A percentile compares a stretch with the other conserved stretches of the same genome.
These are phyloP conservation scores for Pichia sp. DNA, from an alignment of 1,139 yeast species.

Conservation along the genomic window DNA sequence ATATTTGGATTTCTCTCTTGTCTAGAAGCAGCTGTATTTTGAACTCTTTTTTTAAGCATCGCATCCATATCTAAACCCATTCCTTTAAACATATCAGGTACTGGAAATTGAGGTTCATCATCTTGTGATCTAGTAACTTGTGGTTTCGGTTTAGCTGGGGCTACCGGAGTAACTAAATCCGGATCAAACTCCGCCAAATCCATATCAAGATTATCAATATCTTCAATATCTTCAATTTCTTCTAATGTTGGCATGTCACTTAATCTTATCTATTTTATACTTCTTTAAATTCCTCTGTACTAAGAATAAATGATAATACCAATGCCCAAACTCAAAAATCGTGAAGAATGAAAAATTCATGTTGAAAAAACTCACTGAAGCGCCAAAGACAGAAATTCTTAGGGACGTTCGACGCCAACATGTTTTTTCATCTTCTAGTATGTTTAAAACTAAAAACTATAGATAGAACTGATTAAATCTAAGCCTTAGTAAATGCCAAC, in stretches of 20 bases:
- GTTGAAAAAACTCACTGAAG: no score
- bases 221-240: conserved; percentile 76
- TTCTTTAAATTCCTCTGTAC: no score
- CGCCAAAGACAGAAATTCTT: no score
- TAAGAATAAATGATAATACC: no score
- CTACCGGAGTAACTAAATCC: conserved; percentile 56
- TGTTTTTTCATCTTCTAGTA: no score
- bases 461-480: no score
- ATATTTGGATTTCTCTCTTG: conserved; percentile 5
- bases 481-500: no score
- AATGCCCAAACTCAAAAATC: no score
- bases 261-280: no score
- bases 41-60: conserved; percentile 2
- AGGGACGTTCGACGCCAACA: no score
- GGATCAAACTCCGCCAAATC: conserved; percentile 92
- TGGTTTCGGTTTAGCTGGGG: conserved; percentile 58
- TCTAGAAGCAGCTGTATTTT: neutral
- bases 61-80: conserved; percentile 17
- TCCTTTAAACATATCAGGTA: conserved; percentile 20
- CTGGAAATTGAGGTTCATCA: conserved; percentile 21
- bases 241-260: conserved; percentile 63
- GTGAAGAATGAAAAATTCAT: no score
- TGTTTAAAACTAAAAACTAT: no score
- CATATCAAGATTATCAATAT: conserved; percentile 87
- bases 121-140: conserved; percentile 62